phyloP scores from a whole-genome alignment of 129 eudicot species.

The Escallonia herrerae region DNA sequence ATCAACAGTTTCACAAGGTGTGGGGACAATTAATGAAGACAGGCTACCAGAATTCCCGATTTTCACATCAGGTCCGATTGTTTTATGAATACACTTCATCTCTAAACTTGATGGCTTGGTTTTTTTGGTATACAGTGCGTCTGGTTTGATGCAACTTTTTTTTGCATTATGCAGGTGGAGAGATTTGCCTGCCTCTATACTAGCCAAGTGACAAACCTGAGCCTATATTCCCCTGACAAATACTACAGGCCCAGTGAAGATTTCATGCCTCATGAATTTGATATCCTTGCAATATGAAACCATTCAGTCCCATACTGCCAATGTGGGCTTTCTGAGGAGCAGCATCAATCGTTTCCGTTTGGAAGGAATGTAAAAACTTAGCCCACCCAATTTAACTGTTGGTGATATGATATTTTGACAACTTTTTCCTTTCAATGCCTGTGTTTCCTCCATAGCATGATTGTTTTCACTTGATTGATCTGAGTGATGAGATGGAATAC shows the following conservation, averaged over 20 bases:
- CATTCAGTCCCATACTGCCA: no score
- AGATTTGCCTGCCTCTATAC: constrained; percentile 93
- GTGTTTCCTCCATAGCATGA: no score
- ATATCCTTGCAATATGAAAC: constrained; percentile 32
- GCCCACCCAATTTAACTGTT: no score
- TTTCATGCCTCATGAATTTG: constrained; percentile 91
- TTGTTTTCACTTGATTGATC: no score
- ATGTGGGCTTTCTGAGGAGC: no score
- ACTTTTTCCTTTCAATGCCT: no score
- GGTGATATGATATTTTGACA: no score
- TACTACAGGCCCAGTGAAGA: constrained; percentile 94
- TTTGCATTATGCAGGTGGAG: constrained; percentile 58
- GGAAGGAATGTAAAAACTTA: no score
- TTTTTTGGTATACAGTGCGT: neutral
- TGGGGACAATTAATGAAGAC: constrained; percentile 99
- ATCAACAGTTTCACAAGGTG: constrained; percentile 74
- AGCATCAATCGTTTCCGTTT: no score
- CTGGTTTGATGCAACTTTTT: neutral
- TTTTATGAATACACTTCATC: neutral
- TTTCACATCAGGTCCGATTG: constrained; percentile 77
- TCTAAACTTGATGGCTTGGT: neutral
- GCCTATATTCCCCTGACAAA: constrained; percentile 84
- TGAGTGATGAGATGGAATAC: no score
- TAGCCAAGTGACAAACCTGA: constrained; percentile 72
- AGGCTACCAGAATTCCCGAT: constrained; percentile 93